phyloP scores from a whole-genome alignment of 2,329 filamentous ascomycete species.

The Alternaria ethzedia region DNA sequence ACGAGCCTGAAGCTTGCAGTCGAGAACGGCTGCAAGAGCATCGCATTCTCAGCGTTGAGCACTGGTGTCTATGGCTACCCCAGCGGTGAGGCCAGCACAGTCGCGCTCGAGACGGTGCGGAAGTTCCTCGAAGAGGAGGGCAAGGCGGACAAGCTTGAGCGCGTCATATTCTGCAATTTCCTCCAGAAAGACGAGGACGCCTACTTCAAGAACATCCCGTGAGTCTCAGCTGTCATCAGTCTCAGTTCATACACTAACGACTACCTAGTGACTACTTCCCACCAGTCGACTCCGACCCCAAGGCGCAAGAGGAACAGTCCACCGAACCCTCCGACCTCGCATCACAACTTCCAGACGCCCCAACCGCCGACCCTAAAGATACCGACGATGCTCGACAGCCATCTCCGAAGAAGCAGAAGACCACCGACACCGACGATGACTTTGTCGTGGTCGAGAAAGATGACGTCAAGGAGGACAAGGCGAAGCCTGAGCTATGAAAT shows the following conservation, averaged over 20 bases:
- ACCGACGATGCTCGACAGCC: slow-evolving; percentile 47
- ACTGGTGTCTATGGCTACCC: slow-evolving; percentile 93
- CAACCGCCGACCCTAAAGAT: slow-evolving; percentile 54
- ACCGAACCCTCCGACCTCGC: slow-evolving; percentile 45
- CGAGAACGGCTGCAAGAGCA: slow-evolving; percentile 67
- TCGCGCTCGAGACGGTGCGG: slow-evolving; percentile 69
- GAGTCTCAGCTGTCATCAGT: slow-evolving; percentile 42
- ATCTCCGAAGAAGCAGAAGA: slow-evolving; percentile 57
- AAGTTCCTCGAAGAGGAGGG: slow-evolving; percentile 59
- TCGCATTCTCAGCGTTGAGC: slow-evolving; percentile 85
- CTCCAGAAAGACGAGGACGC: slow-evolving; percentile 75
- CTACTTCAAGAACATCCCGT: slow-evolving; percentile 78
- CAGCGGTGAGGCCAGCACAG: slow-evolving; percentile 71
- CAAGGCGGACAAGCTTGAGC: slow-evolving; percentile 63
- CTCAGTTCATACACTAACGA: slow-evolving; percentile 1
- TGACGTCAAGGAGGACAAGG: slow-evolving; percentile 24
- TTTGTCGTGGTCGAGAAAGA: slow-evolving; percentile 42
- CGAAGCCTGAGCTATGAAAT: slow-evolving; percentile 16
- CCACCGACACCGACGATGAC: slow-evolving; percentile 38
- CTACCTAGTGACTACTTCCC: slow-evolving; percentile 46
- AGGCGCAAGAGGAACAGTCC: slow-evolving; percentile 30
- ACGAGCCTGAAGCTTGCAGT: slow-evolving; percentile 75
- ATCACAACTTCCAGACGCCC: slow-evolving; percentile 56
- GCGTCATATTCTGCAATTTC: slow-evolving; percentile 87
- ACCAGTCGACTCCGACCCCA: slow-evolving; percentile 21